Base-by-base conservation (phyloP, 2,329 filamentous ascomycete species). In the Nemania bipapillata region DNA sequence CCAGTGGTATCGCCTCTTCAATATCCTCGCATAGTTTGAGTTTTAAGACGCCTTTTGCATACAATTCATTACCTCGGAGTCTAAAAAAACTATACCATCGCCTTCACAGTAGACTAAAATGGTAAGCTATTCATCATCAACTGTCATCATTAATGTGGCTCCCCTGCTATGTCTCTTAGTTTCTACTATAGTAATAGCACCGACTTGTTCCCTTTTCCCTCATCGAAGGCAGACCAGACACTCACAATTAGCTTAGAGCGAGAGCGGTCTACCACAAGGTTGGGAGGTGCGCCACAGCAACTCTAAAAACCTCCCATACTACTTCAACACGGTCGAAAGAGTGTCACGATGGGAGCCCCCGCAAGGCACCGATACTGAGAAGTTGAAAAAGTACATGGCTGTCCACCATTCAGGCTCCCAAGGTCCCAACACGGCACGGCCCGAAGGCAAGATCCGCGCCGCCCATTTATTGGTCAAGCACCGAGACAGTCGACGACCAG, bases 221-320 rank as follows among this genome's bases (percentile, higher is more conserved):
- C 4, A 12, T 56, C 20, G 2, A 49, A 26, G 15, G 45, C 30
- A 35, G 35, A 28, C 40, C 15, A 52, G 24, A 24, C 28, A 35
- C 64, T 72, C 30, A 72, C 66, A 62, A 20, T 55, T 28, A 20
- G 24, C 37, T 20, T 68, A 91, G 89, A 83, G 87, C 78, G 91
- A 94, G 65, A 90, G 91, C 74, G 95, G 95, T 80, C 89, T 97
- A 72, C 94, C 94, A 70, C 81, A 89, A 57, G 89, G 90, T 80
- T 97, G 95, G 94, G 96, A 98, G 84, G 93, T 99, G 79, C 93
- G 96, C 80, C 93, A 96, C 84, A 97, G 93, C 81, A 97, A 97
- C 85, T 97, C 93, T 82, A 98, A 97, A 86, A 97, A 97, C 83
- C 91, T 98, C 40, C 96, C 96, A 42, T 99, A 99, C 86, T 99